Conservation (phyloP, 495 filamentous ascomycete species). For the Neurospora sp. region DNA sequence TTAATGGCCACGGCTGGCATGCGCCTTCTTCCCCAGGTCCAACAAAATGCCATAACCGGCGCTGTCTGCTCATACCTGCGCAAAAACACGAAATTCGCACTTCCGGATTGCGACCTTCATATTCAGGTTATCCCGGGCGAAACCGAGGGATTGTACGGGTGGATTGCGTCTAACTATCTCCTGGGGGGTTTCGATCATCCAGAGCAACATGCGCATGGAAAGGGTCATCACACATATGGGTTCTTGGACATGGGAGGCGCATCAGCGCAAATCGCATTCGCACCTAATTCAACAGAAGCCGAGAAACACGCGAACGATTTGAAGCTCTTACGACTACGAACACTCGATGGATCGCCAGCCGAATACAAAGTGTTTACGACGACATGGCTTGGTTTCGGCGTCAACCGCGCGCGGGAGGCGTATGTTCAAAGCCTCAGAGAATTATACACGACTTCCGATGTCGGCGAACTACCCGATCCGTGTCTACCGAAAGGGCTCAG, state of each 20-base stretch:
- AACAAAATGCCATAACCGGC: slow-evolving; percentile 60
- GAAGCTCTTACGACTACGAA: slow-evolving; percentile 74
- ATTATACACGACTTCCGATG: slow-evolving; percentile 39
- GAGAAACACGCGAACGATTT: slow-evolving; percentile 85
- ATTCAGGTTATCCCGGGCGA: slow-evolving; percentile 96
- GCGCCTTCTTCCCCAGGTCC: slow-evolving; percentile 66
- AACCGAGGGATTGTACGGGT: slow-evolving; percentile 96
- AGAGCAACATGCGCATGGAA: slow-evolving; percentile 58
- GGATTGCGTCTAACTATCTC: slow-evolving; percentile 96
- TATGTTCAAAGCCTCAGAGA: slow-evolving; percentile 65
- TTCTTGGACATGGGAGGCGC: slow-evolving; percentile 98
- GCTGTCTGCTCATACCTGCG: slow-evolving; percentile 80
- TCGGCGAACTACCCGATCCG: slow-evolving; percentile 73
- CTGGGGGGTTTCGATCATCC: slow-evolving; percentile 88
- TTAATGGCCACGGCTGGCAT: slow-evolving; percentile 95
- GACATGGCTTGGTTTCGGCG: slow-evolving; percentile 94
- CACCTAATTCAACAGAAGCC: slow-evolving; percentile 85
- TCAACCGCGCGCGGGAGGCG: slow-evolving; percentile 75
- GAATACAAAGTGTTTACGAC: slow-evolving; percentile 91
- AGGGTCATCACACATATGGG: slow-evolving; percentile 90
- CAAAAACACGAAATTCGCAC: slow-evolving; percentile 65
- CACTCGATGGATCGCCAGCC: slow-evolving; percentile 58
- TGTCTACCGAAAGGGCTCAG: slow-evolving; percentile 74
- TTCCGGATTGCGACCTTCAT: slow-evolving; percentile 84
- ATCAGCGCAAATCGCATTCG: slow-evolving; percentile 95